These are phyloP conservation scores for Handroanthus guayacan DNA, from an alignment of 257 asterid genomes.

Conservation along the genomic window DNA sequence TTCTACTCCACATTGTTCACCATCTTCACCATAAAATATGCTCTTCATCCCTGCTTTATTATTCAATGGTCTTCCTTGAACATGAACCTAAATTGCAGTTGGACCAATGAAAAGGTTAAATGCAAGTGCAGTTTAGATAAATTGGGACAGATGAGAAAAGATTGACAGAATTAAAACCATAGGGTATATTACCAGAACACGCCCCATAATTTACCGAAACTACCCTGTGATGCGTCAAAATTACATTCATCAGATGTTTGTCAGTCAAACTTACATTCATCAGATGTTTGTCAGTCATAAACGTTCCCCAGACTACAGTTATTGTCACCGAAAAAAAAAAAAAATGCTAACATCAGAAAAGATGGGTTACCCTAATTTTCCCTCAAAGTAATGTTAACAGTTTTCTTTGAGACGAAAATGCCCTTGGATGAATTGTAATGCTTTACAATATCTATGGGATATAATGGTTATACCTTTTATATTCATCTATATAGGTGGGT, in stretches of 20 bases:
- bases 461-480: too few relatives aligned
- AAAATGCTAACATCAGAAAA: too few relatives aligned
- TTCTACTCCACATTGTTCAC: slow-evolving; percentile 88
- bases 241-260: too few relatives aligned
- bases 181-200: neutral
- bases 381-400: too few relatives aligned
- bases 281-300: too few relatives aligned
- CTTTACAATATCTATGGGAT: neutral
- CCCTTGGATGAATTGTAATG: neutral
- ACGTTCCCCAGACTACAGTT: too few relatives aligned
- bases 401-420: neutral
- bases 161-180: neutral
- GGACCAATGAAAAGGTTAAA: slow-evolving; percentile 1
- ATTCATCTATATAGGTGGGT: neutral
- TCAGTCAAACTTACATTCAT: too few relatives aligned
- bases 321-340: too few relatives aligned
- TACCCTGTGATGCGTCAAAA: neutral
- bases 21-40: slow-evolving; percentile 86
- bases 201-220: neutral
- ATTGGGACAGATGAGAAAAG: slow-evolving; percentile 1
- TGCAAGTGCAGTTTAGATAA: neutral
- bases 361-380: too few relatives aligned
- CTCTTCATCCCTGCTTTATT: slow-evolving; percentile 76
- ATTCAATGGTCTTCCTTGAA: slow-evolving; percentile 87
- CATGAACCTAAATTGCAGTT: slow-evolving; percentile 57